phyloP scores from a whole-genome alignment of 106 monocot genomes.

The Narthecium ossifragum region DNA sequence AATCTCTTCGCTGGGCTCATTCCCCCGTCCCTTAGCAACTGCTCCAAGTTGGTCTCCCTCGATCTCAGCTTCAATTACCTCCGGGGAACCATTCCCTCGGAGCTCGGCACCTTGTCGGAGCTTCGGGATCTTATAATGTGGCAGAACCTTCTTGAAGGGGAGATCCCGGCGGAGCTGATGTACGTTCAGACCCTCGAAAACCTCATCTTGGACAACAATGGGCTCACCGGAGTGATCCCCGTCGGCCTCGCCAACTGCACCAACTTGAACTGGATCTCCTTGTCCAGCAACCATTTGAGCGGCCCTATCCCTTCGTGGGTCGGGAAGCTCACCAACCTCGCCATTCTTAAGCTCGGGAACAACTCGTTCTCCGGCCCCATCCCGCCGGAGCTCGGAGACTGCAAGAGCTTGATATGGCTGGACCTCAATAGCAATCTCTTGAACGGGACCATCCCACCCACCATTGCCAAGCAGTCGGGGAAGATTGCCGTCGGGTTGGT shows the following conservation, averaged over 20 bases:
- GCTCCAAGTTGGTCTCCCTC: slow-evolving; percentile 49
- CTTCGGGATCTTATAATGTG: slow-evolving; percentile 77
- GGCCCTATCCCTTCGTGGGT: slow-evolving; percentile 69
- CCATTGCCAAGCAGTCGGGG: slow-evolving; percentile 73
- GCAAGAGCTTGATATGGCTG: slow-evolving; percentile 89
- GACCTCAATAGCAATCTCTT: slow-evolving; percentile 80
- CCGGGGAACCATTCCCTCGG: slow-evolving; percentile 47
- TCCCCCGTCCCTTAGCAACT: slow-evolving; percentile 47
- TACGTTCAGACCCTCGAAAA: slow-evolving; percentile 38
- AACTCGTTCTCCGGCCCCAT: slow-evolving; percentile 83
- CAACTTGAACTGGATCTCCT: slow-evolving; percentile 74
- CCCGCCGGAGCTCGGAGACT: slow-evolving; percentile 83
- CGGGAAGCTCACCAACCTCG: slow-evolving; percentile 54
- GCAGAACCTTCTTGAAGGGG: slow-evolving; percentile 72
- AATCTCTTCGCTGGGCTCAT: slow-evolving; percentile 51
- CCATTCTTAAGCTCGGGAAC: slow-evolving; percentile 92
- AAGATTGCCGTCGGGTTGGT: slow-evolving; percentile 71
- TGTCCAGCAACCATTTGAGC: slow-evolving; percentile 64
- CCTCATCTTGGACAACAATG: slow-evolving; percentile 87
- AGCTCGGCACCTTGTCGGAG: slow-evolving; percentile 29
- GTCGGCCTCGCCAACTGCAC: slow-evolving; percentile 46
- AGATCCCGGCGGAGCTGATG: slow-evolving; percentile 54
- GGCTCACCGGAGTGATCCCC: slow-evolving; percentile 52
- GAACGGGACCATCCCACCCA: slow-evolving; percentile 57
- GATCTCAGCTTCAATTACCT: slow-evolving; percentile 84